Evolutionary conservation across 2,329 filamentous ascomycete species (phyloP).

Genomic region (Cladosporium sp.): DNA sequence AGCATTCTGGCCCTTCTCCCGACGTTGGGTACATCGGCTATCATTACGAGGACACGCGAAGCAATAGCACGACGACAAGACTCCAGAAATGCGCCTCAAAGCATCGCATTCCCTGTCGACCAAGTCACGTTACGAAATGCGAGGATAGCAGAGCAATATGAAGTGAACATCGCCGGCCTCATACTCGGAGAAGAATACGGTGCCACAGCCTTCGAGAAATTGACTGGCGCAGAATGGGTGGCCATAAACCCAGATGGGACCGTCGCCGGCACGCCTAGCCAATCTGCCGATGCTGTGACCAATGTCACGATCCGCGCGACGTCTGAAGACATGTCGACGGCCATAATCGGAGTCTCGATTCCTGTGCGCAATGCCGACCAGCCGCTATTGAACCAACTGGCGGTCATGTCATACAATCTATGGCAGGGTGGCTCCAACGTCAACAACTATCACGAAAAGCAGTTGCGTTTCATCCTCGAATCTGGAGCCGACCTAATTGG

Average conservation of each 20-base stretch:
- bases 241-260: background rate
- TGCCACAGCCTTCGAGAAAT: background rate
- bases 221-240: background rate
- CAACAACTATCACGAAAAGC: conserved; percentile 9
- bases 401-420: conserved; percentile 7
- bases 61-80: background rate
- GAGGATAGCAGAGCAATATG: background rate
- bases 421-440: conserved; percentile 8
- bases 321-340: background rate
- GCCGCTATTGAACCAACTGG: background rate
- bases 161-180: background rate
- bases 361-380: background rate
- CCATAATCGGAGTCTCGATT: background rate
- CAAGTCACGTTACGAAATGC: background rate
- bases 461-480: background rate
- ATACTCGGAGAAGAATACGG: background rate
- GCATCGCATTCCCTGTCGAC: background rate
- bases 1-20: background rate
- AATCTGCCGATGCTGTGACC: background rate
- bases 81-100: no score
- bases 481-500: conserved; percentile 5
- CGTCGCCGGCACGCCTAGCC: background rate
- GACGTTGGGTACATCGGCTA: background rate
- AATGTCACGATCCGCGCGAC: background rate
- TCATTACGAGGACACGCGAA: background rate